Base-by-base conservation (phyloP, 441 rosid species). In the Pelargonium myrrhifolium region DNA sequence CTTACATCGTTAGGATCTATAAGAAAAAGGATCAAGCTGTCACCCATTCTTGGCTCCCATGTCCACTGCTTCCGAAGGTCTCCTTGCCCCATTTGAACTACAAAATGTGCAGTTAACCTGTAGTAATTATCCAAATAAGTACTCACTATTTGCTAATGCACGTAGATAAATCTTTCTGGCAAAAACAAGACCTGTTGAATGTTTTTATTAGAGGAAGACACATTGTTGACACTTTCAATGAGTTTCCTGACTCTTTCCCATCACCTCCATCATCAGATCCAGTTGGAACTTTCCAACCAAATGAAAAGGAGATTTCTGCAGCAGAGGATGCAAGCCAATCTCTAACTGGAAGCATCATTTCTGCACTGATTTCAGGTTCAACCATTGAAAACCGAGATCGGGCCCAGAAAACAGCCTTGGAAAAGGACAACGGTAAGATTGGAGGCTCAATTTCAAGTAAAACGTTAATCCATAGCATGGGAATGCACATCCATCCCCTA, bases 221-320 rank as follows among this genome's bases (percentile, higher is more conserved):
- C 90, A 86, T 82, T 66, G 76, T 77, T 64, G 93, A 85, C 77
- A 88, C 91, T 78, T 82, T 78, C 76, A 95, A 78, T 1, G 99
- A 85, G 77, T 95, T 95, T 79, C 86, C 92, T 63, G 95, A 89
- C 80, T 78, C 86, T 76, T 85, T 85, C 67, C 87, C 89, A 72
- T 77, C 85, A 18, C 86, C 98, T 55, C 99, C 97, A 62, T 95
- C 99, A 84, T 95, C 93, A 83, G 84, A 87, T 47, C 99, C 99
- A 47, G 92, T 84, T 67, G 98, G 97, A 72, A 85, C 76, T 78
- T 87, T 92, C 99, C 99, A 95, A 68, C 85, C 98, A 83, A 95
- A 88, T 17, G 98, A 75, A 74, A 79, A 53, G 67, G 90, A 86
- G 77, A 95, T 78, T 80, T 92, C 97, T 43, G 81, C 63, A 53